Percentiles rank a stretch among this genome's conserved stretches.
Conservation (phyloP, 805 yeast species). For the Lipomyces chichibuensis region DNA sequence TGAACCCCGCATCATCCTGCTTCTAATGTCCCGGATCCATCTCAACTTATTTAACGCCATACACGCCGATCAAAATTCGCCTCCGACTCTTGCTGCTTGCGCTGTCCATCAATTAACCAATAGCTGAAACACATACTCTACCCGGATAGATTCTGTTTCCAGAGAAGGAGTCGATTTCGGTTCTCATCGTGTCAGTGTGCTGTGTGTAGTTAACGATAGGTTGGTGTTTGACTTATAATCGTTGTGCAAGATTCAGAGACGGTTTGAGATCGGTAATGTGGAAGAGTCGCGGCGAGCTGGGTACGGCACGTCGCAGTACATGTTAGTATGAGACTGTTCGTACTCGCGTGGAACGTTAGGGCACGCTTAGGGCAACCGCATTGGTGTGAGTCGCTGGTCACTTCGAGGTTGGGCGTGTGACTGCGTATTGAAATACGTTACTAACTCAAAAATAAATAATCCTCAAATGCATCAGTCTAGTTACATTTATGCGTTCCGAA, state of each 20-base stretch:
- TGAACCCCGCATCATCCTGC: background rate
- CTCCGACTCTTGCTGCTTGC: background rate
- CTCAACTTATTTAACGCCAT: background rate
- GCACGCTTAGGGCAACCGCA: background rate
- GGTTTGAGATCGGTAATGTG: background rate
- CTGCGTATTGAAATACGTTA: background rate
- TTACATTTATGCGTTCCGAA: background rate
- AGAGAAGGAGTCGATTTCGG: constrained; percentile 99
- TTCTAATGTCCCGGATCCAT: background rate
- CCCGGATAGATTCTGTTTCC: constrained; percentile 99
- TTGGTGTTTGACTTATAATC: background rate
- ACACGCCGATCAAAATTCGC: background rate
- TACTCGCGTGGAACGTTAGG: background rate
- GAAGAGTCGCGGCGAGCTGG: background rate
- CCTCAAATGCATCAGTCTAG: background rate
- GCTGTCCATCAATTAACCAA: background rate
- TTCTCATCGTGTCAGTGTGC: constrained; percentile 70
- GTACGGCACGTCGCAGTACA: background rate
- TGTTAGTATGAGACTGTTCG: background rate
- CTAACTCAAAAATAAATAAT: background rate
- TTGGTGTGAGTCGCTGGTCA: background rate
- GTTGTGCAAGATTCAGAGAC: background rate
- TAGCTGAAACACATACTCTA: constrained; percentile 52
- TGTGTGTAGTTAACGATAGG: constrained; percentile 20
- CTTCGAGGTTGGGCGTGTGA: background rate